These are phyloP conservation scores for Termitomyces sp. DNA, from an alignment of 768 basidiomycete genomes.

Conservation along the genomic window DNA sequence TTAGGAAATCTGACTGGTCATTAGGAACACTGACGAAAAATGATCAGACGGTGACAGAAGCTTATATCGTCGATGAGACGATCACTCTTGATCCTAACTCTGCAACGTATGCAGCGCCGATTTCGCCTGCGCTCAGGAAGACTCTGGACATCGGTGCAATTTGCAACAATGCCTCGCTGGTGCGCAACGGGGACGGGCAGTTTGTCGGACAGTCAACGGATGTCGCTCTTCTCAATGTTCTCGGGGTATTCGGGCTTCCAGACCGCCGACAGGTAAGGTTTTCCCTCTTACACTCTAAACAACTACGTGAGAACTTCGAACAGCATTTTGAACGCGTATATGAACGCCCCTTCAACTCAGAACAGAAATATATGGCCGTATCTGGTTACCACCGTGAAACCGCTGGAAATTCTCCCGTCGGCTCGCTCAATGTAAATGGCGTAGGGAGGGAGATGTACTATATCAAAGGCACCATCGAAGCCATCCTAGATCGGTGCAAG, in stretches of 20 bases:
- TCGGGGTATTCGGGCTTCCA: constrained; percentile 56
- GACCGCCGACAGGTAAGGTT: constrained; percentile 67
- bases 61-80: constrained; percentile 83
- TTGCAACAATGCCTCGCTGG: constrained; percentile 80
- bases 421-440: constrained; percentile 23
- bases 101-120: constrained; percentile 26
- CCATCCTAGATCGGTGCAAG: constrained; percentile 78
- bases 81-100: constrained; percentile 57
- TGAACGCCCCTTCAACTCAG: constrained; percentile 90
- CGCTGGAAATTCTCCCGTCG: not conserved
- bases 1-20: constrained; percentile 1
- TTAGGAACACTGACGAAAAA: constrained; percentile 90
- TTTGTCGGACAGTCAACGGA: constrained; percentile 90
- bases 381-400: constrained; percentile 59
- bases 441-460: constrained; percentile 71
- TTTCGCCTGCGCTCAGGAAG: constrained; percentile 66
- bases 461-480: constrained; percentile 90
- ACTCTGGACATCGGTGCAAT: constrained; percentile 78
- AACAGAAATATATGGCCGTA: constrained; percentile 91
- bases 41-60: constrained; percentile 89
- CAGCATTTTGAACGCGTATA: constrained; percentile 66
- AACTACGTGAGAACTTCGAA: not conserved
- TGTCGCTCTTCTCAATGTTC: constrained; percentile 81
- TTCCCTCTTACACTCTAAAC: not conserved
- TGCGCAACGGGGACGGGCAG: constrained; percentile 60